Conservation (phyloP, 23 red algal species). For the Gracilaria vermiculophylla region DNA sequence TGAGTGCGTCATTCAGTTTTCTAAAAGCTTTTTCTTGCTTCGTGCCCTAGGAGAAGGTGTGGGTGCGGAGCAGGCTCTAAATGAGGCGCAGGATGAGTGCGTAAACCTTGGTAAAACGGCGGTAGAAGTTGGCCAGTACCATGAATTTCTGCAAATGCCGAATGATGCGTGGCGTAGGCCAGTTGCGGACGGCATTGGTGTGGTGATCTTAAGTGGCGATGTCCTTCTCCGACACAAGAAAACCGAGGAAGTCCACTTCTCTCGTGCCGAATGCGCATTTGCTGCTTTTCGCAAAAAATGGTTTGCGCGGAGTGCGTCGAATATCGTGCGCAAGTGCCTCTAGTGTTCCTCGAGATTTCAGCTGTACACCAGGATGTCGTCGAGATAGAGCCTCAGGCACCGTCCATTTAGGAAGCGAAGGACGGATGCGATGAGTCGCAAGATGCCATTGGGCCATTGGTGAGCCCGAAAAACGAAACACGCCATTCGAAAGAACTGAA, state of each 20-base stretch:
- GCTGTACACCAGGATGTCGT: no score
- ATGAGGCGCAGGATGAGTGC: not conserved
- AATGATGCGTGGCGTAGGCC: not conserved
- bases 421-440: not conserved
- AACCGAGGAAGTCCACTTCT: not conserved
- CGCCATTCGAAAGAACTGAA: constrained; percentile 22
- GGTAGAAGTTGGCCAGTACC: not conserved
- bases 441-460: constrained; percentile 15
- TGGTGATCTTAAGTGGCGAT: not conserved
- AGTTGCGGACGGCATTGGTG: not conserved
- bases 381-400: no score
- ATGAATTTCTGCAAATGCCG: constrained; percentile 14
- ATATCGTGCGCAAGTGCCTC: no score
- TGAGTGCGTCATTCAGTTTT: not conserved
- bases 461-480: not conserved
- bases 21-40: no score
- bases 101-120: constrained; percentile 1
- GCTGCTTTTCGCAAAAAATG: no score
- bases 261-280: no score
- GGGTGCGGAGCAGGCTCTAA: no score
- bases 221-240: not conserved
- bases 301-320: no score
- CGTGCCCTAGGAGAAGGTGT: no score
- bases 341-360: no score
- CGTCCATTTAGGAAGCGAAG: not conserved